These are phyloP conservation scores for Ophiosphaerella herpotricha DNA, from an alignment of 2,329 filamentous ascomycete genomes.

Conservation along the genomic window DNA sequence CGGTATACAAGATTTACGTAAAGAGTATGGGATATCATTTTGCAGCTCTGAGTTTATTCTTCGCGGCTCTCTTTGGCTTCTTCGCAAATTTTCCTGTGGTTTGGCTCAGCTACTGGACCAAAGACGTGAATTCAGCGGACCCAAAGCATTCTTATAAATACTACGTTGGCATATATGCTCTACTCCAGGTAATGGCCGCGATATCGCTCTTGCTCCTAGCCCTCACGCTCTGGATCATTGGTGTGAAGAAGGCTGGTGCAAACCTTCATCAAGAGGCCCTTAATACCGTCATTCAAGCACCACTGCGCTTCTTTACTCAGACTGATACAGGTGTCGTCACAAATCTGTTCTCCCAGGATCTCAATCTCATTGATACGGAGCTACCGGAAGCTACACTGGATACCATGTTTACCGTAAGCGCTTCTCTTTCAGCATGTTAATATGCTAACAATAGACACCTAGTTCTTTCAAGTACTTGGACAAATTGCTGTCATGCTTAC, in stretches of 20 bases:
- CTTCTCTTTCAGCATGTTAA: background rate
- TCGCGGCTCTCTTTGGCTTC: constrained; percentile 12
- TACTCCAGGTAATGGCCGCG: constrained; percentile 10
- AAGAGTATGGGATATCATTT: constrained; percentile 10
- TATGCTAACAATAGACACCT: background rate
- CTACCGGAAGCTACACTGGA: constrained; percentile 26
- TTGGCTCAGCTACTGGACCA: constrained; percentile 17
- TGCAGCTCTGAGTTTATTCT: background rate
- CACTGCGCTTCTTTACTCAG: constrained; percentile 14
- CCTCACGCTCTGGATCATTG: constrained; percentile 41
- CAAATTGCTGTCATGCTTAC: constrained; percentile 19
- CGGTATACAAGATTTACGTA: constrained; percentile 18
- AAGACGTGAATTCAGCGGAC: constrained; percentile 3
- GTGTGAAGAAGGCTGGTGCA: constrained; percentile 35
- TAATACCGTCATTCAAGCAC: constrained; percentile 18
- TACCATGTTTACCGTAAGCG: no score
- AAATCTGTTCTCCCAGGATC: constrained; percentile 43
- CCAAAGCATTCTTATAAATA: constrained; percentile 5
- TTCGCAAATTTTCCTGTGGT: constrained; percentile 16
- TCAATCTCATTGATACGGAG: constrained; percentile 48
- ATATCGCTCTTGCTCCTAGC: constrained; percentile 12
- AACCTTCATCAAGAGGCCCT: constrained; percentile 53
- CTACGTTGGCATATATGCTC: constrained; percentile 16
- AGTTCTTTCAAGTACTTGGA: background rate
- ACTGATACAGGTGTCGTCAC: constrained; percentile 19